Evolutionary conservation across 345 rosid species (phyloP), one percentile per base, ranked within the genome.

Genomic region (Eucalyptus polybractea): DNA sequence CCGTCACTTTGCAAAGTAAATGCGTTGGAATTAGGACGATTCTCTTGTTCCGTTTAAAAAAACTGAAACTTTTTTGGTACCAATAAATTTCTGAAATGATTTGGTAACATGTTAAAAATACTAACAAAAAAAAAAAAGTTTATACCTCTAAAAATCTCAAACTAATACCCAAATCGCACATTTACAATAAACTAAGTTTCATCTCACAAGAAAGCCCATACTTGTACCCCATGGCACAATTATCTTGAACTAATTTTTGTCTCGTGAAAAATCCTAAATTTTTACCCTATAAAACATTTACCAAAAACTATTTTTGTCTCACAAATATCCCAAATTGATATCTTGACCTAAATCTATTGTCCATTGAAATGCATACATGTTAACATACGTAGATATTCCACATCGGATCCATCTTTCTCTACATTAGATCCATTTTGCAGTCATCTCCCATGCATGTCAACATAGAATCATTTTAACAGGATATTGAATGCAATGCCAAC

Each of bases 191-290:
- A 69, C 24, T 0, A 69, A 69, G 42, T 69, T 69, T 37, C 4
- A 0, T 19, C 44, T 37, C 81, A 72, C 81, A 33, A 10, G 44
- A 33, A 15, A 69, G 42, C 42, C 80, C 4, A 69, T 3, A 69
- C 80, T 0, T 16, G 0, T 14, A 31, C 6, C 3, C 11, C 24
- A 31, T 31, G 42, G 5, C 13, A 33, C 25, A 33, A 17, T 72
- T 72, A 72, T 6, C 13, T 0, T 3, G 0, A 72, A 2, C 0
- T 19, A 72, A 72, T 72, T 69, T 69, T 72, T 33, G 81, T 15
- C 25, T 33, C 13, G 3, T 21, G 21, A 33, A 62, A 33, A 0
- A 33, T 33, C 2, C 13, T 8, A 33, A 69, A 19, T 0, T 0
- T 0, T 16, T 69, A 3, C 24, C 80, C 6, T 17, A 17, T 69